Evolutionary conservation across 1,284 basidiomycete genomes (phyloP).

Genomic region (Trametes sp.): DNA sequence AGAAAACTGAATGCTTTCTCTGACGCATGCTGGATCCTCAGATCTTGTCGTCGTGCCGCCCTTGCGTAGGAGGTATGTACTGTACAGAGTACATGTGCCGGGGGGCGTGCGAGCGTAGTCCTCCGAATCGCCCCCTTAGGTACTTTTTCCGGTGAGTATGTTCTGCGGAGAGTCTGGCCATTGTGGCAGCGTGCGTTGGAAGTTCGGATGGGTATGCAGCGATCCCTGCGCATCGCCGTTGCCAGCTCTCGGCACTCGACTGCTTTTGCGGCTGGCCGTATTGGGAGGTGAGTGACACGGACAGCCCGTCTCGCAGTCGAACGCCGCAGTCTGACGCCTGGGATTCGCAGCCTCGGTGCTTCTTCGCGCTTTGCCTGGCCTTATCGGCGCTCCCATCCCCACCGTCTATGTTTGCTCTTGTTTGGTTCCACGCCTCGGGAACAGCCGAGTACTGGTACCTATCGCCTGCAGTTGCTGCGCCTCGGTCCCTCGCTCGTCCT

Average conservation of each 20-base stretch:
- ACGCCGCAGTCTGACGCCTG: not conserved
- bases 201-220: not conserved
- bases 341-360: not conserved
- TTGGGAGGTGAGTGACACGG: not conserved
- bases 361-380: not conserved
- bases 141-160: conserved; percentile 1
- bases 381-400: not conserved
- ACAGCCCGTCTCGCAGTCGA: not conserved
- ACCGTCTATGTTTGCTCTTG: not conserved
- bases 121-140: conserved; percentile 40
- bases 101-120: conserved; percentile 45
- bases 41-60: too few species aligned
- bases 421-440: conserved; percentile 3
- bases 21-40: too few species aligned
- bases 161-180: not conserved
- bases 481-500: too few species aligned
- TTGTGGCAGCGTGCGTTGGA: not conserved
- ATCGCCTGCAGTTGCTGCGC: not conserved
- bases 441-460: conserved; percentile 6
- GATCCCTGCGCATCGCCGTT: not conserved
- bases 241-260: too few species aligned
- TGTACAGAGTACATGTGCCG: not conserved
- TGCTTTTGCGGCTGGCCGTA: too few species aligned
- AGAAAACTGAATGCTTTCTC: too few species aligned
- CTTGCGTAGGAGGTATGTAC: conserved; percentile 9